phyloP scores from a whole-genome alignment of 345 rosid species.

The Anastatica hierochuntica region DNA sequence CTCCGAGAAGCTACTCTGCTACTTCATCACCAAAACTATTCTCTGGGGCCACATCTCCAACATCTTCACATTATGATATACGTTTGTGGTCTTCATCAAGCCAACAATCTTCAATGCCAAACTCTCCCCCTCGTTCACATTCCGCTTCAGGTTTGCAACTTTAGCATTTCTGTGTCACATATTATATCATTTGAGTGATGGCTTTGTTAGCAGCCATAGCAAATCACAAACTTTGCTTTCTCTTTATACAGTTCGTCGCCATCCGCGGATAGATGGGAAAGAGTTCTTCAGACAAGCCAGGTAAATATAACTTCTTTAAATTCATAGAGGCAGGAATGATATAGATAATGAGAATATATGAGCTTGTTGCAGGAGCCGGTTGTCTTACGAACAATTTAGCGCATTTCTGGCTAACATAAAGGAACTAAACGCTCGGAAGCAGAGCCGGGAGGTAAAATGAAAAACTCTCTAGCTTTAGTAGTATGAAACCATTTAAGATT shows the following conservation, averaged over 20 bases:
- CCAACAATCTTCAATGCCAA: slow-evolving; percentile 83
- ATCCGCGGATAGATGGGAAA: slow-evolving; percentile 82
- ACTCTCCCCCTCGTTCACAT: slow-evolving; percentile 77
- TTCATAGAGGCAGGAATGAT: not conserved
- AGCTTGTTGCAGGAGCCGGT: slow-evolving; percentile 54
- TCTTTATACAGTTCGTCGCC: slow-evolving; percentile 33
- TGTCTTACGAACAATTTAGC: slow-evolving; percentile 87
- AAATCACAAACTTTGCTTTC: not conserved
- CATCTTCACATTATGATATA: slow-evolving; percentile 45
- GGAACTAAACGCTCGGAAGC: slow-evolving; percentile 84
- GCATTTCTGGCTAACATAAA: slow-evolving; percentile 86
- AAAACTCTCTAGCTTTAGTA: not conserved
- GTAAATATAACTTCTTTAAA: too few species aligned
- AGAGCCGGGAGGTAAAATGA: slow-evolving; percentile 82
- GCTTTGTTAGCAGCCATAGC: not conserved
- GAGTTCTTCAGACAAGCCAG: slow-evolving; percentile 98
- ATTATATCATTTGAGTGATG: not conserved
- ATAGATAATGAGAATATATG: not conserved
- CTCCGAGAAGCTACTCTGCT: slow-evolving; percentile 68
- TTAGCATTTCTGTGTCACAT: not conserved
- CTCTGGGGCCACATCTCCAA: slow-evolving; percentile 64
- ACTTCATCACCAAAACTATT: slow-evolving; percentile 54
- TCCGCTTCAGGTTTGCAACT: slow-evolving; percentile 52
- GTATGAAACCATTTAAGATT: not conserved
- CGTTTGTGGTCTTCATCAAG: slow-evolving; percentile 75